These are phyloP conservation scores for Nigrograna mackinnonii DNA, from an alignment of 2,329 filamentous ascomycete genomes.

Conservation along the genomic window DNA sequence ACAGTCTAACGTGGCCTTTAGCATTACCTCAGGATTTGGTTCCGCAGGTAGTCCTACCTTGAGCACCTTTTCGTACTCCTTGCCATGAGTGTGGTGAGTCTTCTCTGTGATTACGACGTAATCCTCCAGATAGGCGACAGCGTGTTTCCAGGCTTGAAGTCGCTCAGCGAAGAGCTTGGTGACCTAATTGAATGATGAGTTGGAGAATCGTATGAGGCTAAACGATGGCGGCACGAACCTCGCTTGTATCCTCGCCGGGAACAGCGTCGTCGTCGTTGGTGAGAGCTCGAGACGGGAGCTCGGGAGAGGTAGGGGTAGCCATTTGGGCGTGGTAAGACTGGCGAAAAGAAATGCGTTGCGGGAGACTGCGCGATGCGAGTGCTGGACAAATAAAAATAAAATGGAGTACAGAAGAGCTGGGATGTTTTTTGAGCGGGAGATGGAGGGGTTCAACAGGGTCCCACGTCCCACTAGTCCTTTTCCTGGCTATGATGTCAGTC, in stretches of 20 bases:
- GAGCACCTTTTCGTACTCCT: slow-evolving; percentile 92
- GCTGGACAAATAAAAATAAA: no score
- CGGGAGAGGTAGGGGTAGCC: not conserved
- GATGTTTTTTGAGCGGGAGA: no score
- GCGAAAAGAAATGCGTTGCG: no score
- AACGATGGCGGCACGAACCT: not conserved
- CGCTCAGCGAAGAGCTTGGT: slow-evolving; percentile 77
- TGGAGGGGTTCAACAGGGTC: no score
- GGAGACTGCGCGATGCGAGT: no score
- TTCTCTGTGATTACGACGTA: slow-evolving; percentile 87
- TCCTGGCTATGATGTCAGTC: no score
- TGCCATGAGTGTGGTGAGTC: slow-evolving; percentile 79
- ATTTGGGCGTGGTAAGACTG: not conserved
- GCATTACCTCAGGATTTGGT: slow-evolving; percentile 9
- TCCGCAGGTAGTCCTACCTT: slow-evolving; percentile 61
- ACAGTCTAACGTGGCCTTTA: slow-evolving; percentile 63
- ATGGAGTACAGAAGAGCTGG: no score
- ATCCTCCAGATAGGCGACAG: slow-evolving; percentile 86
- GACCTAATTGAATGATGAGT: slow-evolving; percentile 22
- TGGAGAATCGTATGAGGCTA: not conserved
- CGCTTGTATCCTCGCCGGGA: slow-evolving; percentile 3
- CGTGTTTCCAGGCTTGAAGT: slow-evolving; percentile 94
- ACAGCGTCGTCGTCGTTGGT: not conserved
- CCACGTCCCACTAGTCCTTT: no score
- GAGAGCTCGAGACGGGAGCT: not conserved